Conservation (phyloP, 345 rosid species). For the Citrus sinensis region DVS_A1.0 CM039169.1:29425001-29425500, state of each 20-base stretch:
- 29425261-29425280: background rate
- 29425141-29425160: too few relatives aligned
- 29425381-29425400: conserved; percentile 7
- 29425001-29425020: too few relatives aligned
- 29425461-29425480: conserved; percentile 72
- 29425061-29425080: too few relatives aligned
- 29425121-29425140: too few relatives aligned
- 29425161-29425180: too few relatives aligned
- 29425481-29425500: conserved; percentile 81
- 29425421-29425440: conserved; percentile 1
- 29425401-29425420: background rate
- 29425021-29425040: too few relatives aligned
- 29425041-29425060: too few relatives aligned
- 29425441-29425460: background rate
- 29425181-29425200: too few relatives aligned
- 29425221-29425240: background rate
- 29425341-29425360: conserved; percentile 22
- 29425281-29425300: background rate
- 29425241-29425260: background rate
- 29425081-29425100: too few relatives aligned
- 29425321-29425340: background rate
- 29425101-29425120: too few relatives aligned
- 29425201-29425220: too few relatives aligned
- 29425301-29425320: background rate
- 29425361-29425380: conserved; percentile 24